These are phyloP conservation scores for Ecytonucleospora hepatopenaei DNA, from an alignment of 371 early-diverging fungal species.

Conservation along the genomic window DNA sequence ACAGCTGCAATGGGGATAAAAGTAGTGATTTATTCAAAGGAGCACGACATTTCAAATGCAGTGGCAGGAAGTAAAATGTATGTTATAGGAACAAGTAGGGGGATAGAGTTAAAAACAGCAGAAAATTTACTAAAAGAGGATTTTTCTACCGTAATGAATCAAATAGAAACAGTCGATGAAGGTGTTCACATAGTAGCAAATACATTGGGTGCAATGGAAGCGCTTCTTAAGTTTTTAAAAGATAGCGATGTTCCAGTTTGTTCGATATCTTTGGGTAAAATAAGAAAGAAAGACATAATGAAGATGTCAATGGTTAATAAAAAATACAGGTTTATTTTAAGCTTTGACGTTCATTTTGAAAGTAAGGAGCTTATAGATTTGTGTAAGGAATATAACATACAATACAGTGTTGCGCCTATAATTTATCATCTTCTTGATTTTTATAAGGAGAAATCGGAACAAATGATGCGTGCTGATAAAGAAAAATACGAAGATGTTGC, in stretches of 20 bases:
- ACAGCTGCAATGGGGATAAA: conserved; percentile 94
- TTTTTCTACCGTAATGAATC: conserved; percentile 33
- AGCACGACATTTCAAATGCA: conserved; percentile 80
- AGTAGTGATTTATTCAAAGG: conserved; percentile 65
- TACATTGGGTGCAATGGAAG: conserved; percentile 95
- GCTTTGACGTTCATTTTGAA: conserved; percentile 93
- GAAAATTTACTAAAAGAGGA: conserved; percentile 74
- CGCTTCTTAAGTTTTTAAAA: conserved; percentile 82
- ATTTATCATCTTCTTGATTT: conserved; percentile 96
- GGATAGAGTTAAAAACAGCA: conserved; percentile 60
- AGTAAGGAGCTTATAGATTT: conserved; percentile 80
- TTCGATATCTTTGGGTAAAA: conserved; percentile 89
- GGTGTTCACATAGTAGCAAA: conserved; percentile 98
- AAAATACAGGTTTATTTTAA: conserved; percentile 81
- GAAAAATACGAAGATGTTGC: conserved; percentile 73
- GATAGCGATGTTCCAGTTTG: conserved; percentile 83
- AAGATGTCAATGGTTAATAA: conserved; percentile 72
- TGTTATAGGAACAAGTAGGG: conserved; percentile 62
- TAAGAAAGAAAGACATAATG: conserved; percentile 90
- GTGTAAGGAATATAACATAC: conserved; percentile 78
- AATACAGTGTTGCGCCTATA: conserved; percentile 87
- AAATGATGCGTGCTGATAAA: conserved; percentile 68
- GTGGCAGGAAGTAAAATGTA: conserved; percentile 90
- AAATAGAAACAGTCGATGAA: conserved; percentile 31
- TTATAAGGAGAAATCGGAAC: conserved; percentile 68